Base-by-base conservation (phyloP, 257 asterid genomes). In the Cynanchum wilfordii region DNA sequence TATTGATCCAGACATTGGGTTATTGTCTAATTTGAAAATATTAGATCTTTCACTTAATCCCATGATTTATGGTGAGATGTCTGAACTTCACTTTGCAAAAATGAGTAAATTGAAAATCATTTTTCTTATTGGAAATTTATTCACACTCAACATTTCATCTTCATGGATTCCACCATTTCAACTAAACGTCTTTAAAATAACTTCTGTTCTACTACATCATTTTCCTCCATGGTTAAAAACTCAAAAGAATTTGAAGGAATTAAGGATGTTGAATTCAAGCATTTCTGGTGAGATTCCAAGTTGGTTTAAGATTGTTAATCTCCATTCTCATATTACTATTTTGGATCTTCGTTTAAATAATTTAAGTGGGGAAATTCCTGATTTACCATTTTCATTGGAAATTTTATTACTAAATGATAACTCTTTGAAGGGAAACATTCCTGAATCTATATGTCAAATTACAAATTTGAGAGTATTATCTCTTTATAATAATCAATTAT, bases 131-230 rank as follows among this genome's bases (percentile, higher is more conserved):
- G 44, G 36, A 7, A 78, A 36, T 56, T 36, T 24, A 4, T 47
- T 76, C 5, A 56, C 12, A 38, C 54, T 47, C 20, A 78, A 73
- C 27, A 60, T 73, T 13, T 73, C 75, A 24, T 25, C 72, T 22
- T 25, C 51, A 17, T 78, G 82, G 82, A 24, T 78, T 22, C 75
- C 82, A 19, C 82, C 82, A 3, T 78, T 73, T 64, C 82, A 78
- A 20, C 78, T 78, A n/a, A n/a, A n/a, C n/a, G n/a, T n/a, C n/a
- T n/a, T n/a, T n/a, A 15, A 20, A 68, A 29, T 73, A 29, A 72
- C 7, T 27, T 29, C 22, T 7, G 19, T 5, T 40, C 8, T 9
- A 40, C 16, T 73, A 9, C 68, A 75, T 8, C 38, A 0, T 19
- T 73, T 78, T n/a, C 78, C 82, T 56, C 9, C 55, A 12, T 78